These are phyloP conservation scores for Gaeumannomyces tritici DNA, from an alignment of 2,329 filamentous ascomycete species.

Conservation along the genomic window DNA sequence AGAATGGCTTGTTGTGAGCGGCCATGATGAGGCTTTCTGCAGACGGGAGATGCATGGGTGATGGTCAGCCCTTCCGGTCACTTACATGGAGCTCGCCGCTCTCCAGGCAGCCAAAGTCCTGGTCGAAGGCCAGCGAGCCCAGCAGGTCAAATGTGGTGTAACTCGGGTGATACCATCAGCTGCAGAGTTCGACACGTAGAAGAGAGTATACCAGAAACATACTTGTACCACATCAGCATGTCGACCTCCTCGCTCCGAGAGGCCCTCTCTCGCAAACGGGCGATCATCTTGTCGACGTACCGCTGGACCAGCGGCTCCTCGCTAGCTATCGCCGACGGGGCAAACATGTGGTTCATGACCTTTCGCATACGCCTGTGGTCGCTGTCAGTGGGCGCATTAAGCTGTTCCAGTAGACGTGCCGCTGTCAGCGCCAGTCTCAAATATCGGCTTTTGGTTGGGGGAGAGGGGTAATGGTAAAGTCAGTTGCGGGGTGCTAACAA, in stretches of 20 bases:
- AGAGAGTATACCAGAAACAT: background rate
- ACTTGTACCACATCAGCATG: background rate
- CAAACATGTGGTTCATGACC: slow-evolving; percentile 6
- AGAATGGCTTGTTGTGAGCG: no score
- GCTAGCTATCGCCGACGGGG: slow-evolving; percentile 9
- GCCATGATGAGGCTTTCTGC: no score
- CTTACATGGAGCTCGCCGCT: background rate
- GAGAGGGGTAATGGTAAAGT: no score
- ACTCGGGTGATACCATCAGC: no score
- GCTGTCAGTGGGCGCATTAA: no score
- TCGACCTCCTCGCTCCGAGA: background rate
- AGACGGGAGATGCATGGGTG: background rate
- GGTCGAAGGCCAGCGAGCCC: background rate
- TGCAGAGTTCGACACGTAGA: no score
- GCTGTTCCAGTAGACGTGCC: no score
- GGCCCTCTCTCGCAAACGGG: background rate
- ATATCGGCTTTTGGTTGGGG: no score
- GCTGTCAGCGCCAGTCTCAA: no score
- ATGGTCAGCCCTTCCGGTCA: no score
- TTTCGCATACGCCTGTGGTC: slow-evolving; percentile 6
- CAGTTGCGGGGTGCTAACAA: no score
- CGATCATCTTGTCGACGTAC: slow-evolving; percentile 1
- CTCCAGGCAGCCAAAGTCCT: background rate
- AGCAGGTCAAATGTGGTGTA: background rate
- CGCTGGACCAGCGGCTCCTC: slow-evolving; percentile 6